Evolutionary conservation across 345 rosid genomes (phyloP).

Genomic region (Rhodamnia rubescens): DNA sequence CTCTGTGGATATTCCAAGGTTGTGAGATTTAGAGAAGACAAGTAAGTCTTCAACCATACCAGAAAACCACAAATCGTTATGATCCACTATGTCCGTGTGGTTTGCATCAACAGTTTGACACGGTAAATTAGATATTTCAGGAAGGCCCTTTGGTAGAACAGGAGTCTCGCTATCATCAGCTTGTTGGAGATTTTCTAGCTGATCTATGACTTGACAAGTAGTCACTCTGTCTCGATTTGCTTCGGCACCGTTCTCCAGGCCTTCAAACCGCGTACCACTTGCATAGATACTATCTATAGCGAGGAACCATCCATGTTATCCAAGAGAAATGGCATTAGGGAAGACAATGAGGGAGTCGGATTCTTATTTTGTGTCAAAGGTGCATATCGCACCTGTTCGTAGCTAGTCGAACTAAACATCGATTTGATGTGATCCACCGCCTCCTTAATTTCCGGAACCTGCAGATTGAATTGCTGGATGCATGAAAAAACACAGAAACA

Average conservation of each 20-base stretch:
- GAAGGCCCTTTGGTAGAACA: not conserved
- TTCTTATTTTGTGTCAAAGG: conserved; percentile 2
- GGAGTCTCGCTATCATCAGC: not conserved
- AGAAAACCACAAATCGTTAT: not conserved
- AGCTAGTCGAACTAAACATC: conserved; percentile 9
- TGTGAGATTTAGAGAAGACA: not conserved
- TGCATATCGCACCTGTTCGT: not conserved
- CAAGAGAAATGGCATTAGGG: conserved; percentile 1
- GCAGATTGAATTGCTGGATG: conserved; percentile 19
- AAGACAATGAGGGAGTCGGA: conserved; percentile 6
- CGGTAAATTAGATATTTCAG: not conserved
- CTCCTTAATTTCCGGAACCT: not conserved
- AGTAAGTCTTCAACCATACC: not conserved
- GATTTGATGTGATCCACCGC: conserved; percentile 10
- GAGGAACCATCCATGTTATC: conserved; percentile 8
- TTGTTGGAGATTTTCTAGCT: not conserved
- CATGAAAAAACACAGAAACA: not conserved
- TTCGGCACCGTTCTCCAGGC: not conserved
- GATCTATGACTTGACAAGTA: not conserved
- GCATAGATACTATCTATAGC: not conserved
- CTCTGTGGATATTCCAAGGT: conserved; percentile 13
- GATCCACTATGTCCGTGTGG: not conserved
- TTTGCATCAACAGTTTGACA: not conserved
- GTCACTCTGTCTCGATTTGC: not conserved
- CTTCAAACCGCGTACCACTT: not conserved